phyloP scores from a whole-genome alignment of 352 stramenopile species.

The Phytophthora megakarya region DNA sequence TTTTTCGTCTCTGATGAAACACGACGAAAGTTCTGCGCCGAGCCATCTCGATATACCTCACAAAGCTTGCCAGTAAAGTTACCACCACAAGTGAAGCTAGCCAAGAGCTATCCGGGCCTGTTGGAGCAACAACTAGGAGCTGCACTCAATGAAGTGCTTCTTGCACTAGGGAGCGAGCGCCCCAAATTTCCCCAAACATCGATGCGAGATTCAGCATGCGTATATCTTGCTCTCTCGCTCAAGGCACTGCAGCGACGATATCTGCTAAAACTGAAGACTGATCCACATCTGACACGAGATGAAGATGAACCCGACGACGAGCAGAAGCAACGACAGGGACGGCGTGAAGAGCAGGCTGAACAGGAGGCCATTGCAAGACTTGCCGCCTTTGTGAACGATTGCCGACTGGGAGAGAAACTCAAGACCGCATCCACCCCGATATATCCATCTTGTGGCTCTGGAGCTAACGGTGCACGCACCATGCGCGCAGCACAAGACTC shows the following conservation, averaged over 20 bases:
- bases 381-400: slow-evolving; percentile 56
- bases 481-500: slow-evolving; percentile 42
- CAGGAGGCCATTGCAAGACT: slow-evolving; percentile 27
- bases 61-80: slow-evolving; percentile 68
- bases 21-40: slow-evolving; percentile 48
- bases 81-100: slow-evolving; percentile 55
- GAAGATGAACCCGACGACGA: slow-evolving; percentile 35
- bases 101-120: slow-evolving; percentile 57
- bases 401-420: slow-evolving; percentile 53
- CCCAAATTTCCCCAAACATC: slow-evolving; percentile 65
- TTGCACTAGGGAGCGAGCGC: slow-evolving; percentile 54
- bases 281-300: slow-evolving; percentile 25
- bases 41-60: slow-evolving; percentile 48
- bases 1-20: slow-evolving; percentile 62
- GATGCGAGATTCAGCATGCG: slow-evolving; percentile 44
- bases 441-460: slow-evolving; percentile 55
- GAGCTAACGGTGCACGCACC: slow-evolving; percentile 49
- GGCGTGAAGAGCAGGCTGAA: slow-evolving; percentile 32
- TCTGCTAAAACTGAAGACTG: slow-evolving; percentile 15
- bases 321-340: slow-evolving; percentile 26
- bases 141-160: slow-evolving; percentile 64
- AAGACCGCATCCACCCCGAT: slow-evolving; percentile 39
- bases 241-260: slow-evolving; percentile 43
- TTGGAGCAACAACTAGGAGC: slow-evolving; percentile 67
- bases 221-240: slow-evolving; percentile 65